Evolutionary conservation across 108 stramenopile species (phyloP), one percentile per base, ranked within the genome.

Genomic region (Craspedostauros australis): DNA sequence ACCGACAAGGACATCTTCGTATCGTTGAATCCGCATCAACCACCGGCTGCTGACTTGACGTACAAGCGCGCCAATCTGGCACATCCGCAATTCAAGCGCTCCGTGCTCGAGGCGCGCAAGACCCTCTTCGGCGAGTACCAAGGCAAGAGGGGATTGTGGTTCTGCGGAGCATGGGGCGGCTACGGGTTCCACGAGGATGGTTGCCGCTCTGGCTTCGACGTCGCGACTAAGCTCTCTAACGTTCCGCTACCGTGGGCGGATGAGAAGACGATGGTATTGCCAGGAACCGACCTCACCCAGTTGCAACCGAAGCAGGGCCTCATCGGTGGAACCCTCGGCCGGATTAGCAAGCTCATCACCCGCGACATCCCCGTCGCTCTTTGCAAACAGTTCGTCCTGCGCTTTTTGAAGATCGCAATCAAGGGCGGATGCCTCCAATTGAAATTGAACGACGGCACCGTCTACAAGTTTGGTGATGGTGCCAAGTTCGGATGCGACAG

Each of bases 141-240:
- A 46, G 96, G 94, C 21, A 68, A 71, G 38, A 59, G 88, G 28
- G 85, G 92, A 6, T 40, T 93, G 38, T 97, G 88, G 90, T 98
- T 95, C 52, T 76, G 73, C 51, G 98, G 96, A 23, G 96, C 96
- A 0, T 98, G 91, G 86, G 53, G 57, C 39, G 96, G 96, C 30
- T 92, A 95, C 61, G 98, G 98, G 3, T 98, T 98, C 66, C 98
- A 98, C 57, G 98, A 98, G 65, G 98, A 97, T 66, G 96, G 92
- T 46, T 82, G 94, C 46, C 75, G 86, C 15, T 55, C 75, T 20
- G 95, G 91, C 15, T 85, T 94, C 43, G 70, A 83, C 20, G 93
- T 86, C 24, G 91, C 89, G 0, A 78, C 75, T 12, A 43, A 61
- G 14, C 48, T 93, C 21, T 72, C 79, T 8, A 68, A 66, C 6